phyloP scores from a whole-genome alignment of 345 rosid genomes.

The Ailanthus altissimus region DNA sequence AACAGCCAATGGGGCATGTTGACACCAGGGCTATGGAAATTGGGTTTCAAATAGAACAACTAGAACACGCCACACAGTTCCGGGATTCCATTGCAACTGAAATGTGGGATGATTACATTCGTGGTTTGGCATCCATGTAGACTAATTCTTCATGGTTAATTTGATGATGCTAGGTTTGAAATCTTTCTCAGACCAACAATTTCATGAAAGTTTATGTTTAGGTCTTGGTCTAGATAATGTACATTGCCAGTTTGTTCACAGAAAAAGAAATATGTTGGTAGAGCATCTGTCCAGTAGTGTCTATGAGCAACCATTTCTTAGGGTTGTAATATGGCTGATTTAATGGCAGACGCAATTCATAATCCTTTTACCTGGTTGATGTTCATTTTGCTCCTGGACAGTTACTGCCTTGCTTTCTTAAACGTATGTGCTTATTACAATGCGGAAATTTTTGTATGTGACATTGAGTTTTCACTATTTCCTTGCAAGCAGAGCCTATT shows the following conservation, averaged over 20 bases:
- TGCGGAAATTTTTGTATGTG: no score
- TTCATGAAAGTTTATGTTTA: conserved; percentile 5
- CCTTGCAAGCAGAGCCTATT: no score
- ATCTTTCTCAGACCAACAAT: conserved; percentile 25
- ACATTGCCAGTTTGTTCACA: conserved; percentile 33
- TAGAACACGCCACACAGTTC: conserved; percentile 46
- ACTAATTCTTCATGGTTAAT: conserved; percentile 28
- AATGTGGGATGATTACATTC: conserved; percentile 66
- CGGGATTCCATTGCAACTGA: conserved; percentile 69
- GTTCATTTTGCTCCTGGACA: no score
- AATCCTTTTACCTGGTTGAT: no score
- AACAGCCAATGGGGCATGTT: conserved; percentile 34
- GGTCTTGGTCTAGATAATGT: conserved; percentile 30
- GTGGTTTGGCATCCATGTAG: conserved; percentile 49
- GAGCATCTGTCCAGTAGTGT: no score
- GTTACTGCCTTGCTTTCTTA: no score
- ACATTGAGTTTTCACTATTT: no score
- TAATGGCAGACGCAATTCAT: no score
- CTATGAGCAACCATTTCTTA: no score
- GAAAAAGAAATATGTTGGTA: conserved; percentile 22
- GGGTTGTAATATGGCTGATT: no score
- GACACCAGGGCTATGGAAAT: conserved; percentile 40
- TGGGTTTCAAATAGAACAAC: conserved; percentile 43
- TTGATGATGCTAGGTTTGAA: conserved; percentile 25
- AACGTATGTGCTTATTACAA: no score